These are phyloP conservation scores for Sequoiadendron giganteum DNA, from an alignment of 75 land plant species.

Conservation along the genomic window DNA sequence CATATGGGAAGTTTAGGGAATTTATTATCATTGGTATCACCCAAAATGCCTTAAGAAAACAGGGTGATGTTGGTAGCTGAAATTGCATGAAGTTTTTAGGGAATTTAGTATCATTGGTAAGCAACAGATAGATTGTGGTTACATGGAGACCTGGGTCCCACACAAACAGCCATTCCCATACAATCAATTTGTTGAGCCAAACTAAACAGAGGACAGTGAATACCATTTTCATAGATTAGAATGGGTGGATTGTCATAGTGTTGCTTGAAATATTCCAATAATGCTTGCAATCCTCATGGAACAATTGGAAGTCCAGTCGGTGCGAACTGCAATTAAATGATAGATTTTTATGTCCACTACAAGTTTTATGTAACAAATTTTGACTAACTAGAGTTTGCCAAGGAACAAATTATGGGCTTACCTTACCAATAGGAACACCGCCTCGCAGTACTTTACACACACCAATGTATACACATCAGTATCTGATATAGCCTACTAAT, in stretches of 20 bases:
- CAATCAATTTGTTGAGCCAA: too few relatives aligned
- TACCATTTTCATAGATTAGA: slow-evolving; percentile 42
- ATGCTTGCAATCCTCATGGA: slow-evolving; percentile 28
- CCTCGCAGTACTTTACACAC: too few relatives aligned
- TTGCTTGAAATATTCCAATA: slow-evolving; percentile 28
- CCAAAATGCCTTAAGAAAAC: too few relatives aligned
- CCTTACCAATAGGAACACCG: slow-evolving; percentile 6
- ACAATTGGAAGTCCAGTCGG: slow-evolving; percentile 6
- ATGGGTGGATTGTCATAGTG: slow-evolving; percentile 33
- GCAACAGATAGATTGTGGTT: too few relatives aligned
- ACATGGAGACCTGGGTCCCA: too few relatives aligned
- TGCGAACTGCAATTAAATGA: neutral
- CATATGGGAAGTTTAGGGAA: too few relatives aligned
- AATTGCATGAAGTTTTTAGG: too few relatives aligned
- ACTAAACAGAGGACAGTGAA: neutral
- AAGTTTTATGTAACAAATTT: neutral
- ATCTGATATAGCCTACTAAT: neutral
- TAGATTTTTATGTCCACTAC: neutral
- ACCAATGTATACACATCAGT: neutral
- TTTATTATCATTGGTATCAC: too few relatives aligned
- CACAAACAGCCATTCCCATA: neutral
- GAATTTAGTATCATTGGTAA: too few relatives aligned
- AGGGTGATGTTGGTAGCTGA: too few relatives aligned
- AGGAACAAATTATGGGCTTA: neutral
- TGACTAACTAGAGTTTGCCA: too few relatives aligned